These are phyloP conservation scores for Metschnikowia reukaufii DNA, from an alignment of 805 yeast species.

Conservation along the genomic window DNA sequence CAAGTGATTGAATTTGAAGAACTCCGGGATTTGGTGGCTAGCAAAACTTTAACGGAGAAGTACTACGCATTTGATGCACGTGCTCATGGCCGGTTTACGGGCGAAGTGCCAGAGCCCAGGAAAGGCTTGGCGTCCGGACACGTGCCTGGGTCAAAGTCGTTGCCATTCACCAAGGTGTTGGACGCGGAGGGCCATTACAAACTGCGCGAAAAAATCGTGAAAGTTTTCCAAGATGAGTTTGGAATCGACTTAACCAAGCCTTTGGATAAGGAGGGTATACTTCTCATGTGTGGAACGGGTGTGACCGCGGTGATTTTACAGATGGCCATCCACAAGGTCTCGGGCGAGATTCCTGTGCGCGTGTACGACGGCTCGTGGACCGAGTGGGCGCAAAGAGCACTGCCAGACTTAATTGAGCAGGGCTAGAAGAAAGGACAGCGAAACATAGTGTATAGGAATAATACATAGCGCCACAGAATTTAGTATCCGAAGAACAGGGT, in stretches of 20 bases:
- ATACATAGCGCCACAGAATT: too few species aligned
- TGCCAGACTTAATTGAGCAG: conserved; percentile 53
- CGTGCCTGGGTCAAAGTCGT: conserved; percentile 72
- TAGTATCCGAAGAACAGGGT: too few species aligned
- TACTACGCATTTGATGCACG: conserved; percentile 80
- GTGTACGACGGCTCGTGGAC: conserved; percentile 82
- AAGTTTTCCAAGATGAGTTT: conserved; percentile 42
- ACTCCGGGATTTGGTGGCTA: conserved; percentile 55
- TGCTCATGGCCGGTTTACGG: conserved; percentile 69
- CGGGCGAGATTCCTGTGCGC: conserved; percentile 37
- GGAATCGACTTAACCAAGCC: conserved; percentile 31
- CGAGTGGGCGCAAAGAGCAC: conserved; percentile 80
- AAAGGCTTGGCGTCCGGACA: conserved; percentile 89
- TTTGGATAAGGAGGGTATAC: conserved; percentile 55
- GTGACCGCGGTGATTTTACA: conserved; percentile 90
- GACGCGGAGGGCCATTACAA: conserved; percentile 50
- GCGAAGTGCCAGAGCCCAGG: conserved; percentile 84
- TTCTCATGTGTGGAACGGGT: conserved; percentile 95
- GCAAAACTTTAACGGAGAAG: conserved; percentile 42
- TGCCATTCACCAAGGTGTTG: conserved; percentile 71
- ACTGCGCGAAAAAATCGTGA: conserved; percentile 44
- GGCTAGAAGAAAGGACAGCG: neutral
- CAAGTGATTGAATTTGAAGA: conserved; percentile 70
- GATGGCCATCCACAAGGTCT: conserved; percentile 53
- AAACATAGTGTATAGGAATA: too few species aligned